These are phyloP conservation scores for Boletus rubropictus DNA, from an alignment of 768 basidiomycete genomes.

Conservation along the genomic window DNA sequence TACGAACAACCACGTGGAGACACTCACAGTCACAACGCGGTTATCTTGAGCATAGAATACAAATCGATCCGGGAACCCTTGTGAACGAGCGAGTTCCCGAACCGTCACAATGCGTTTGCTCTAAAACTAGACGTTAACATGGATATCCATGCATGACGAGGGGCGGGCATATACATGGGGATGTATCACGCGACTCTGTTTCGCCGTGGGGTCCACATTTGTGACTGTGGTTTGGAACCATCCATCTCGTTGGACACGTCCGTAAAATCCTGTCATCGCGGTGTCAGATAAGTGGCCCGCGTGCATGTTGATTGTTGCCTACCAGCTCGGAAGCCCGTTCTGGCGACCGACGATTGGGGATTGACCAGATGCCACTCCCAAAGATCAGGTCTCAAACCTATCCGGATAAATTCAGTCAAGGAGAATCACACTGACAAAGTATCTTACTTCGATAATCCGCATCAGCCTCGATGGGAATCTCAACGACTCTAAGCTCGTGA, in stretches of 20 bases:
- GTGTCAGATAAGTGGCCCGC: not conserved
- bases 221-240: constrained; percentile 74
- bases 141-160: not conserved
- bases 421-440: not conserved
- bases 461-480: constrained; percentile 47
- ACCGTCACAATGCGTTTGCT: constrained; percentile 67
- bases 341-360: constrained; percentile 54
- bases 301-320: constrained; percentile 1
- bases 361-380: constrained; percentile 59
- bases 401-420: not conserved
- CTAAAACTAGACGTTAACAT: constrained; percentile 30
- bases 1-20: not conserved
- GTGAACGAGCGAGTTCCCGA: constrained; percentile 71
- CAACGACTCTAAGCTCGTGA: constrained; percentile 42
- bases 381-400: constrained; percentile 35
- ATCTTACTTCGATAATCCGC: constrained; percentile 63
- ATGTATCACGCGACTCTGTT: constrained; percentile 65
- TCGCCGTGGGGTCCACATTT: constrained; percentile 74
- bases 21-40: constrained; percentile 56
- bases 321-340: constrained; percentile 48
- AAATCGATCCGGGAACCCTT: constrained; percentile 77
- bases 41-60: constrained; percentile 49
- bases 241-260: constrained; percentile 48
- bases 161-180: constrained; percentile 50
- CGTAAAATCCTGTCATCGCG: constrained; percentile 43